A percentile compares a stretch with the other conserved stretches of the same genome.
Conservation (phyloP, 1,284 basidiomycete genomes). For the Papiliotrema flavescens region DNA sequence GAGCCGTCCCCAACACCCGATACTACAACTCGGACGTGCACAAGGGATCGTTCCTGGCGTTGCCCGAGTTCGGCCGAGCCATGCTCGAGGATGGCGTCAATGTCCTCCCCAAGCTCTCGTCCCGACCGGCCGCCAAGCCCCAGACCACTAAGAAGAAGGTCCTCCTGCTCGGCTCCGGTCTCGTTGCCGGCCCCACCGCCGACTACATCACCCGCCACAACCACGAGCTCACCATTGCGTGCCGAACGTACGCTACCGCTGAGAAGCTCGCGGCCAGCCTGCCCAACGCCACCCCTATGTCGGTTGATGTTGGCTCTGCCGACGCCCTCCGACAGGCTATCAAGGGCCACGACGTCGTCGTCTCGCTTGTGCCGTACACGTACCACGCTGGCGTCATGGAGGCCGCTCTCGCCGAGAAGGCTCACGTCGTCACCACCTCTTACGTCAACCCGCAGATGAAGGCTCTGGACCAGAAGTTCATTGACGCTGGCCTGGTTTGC, state of each 20-base stretch:
- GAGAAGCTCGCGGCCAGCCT: slow-evolving; percentile 67
- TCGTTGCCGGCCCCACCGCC: slow-evolving; percentile 89
- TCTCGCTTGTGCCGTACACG: slow-evolving; percentile 95
- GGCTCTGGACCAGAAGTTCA: slow-evolving; percentile 76
- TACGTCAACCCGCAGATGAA: slow-evolving; percentile 89
- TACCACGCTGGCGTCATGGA: slow-evolving; percentile 88
- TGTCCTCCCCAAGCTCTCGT: slow-evolving; percentile 64
- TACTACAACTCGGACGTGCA: slow-evolving; percentile 90
- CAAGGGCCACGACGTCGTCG: slow-evolving; percentile 85
- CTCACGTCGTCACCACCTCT: slow-evolving; percentile 90
- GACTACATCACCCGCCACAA: slow-evolving; percentile 85
- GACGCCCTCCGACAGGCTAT: slow-evolving; percentile 74
- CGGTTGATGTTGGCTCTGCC: slow-evolving; percentile 76
- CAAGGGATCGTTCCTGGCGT: slow-evolving; percentile 69
- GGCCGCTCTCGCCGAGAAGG: slow-evolving; percentile 88
- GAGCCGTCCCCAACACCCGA: slow-evolving; percentile 64
- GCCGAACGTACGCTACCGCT: slow-evolving; percentile 75
- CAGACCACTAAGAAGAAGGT: slow-evolving; percentile 61
- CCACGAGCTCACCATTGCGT: slow-evolving; percentile 82
- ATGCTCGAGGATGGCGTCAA: slow-evolving; percentile 69
- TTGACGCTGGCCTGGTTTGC: slow-evolving; percentile 87
- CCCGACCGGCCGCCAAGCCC: slow-evolving; percentile 52
- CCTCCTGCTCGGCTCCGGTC: slow-evolving; percentile 89
- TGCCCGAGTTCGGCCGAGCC: slow-evolving; percentile 85
- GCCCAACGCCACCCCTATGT: slow-evolving; percentile 65